These are phyloP conservation scores for Clitopilus passeckerianus DNA, from an alignment of 768 basidiomycete species.

Conservation along the genomic window DNA sequence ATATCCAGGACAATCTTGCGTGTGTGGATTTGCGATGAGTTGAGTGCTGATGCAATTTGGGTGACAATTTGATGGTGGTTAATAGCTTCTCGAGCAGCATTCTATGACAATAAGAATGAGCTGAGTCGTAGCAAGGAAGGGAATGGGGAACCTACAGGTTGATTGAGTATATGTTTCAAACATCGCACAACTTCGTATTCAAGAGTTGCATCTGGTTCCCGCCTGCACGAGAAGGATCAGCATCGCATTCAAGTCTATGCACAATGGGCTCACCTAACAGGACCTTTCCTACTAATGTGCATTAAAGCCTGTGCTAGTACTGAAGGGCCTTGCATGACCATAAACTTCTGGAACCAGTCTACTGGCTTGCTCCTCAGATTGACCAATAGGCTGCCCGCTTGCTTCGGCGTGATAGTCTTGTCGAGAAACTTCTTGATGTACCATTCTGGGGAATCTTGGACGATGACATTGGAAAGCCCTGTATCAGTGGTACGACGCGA, in stretches of 20 bases:
- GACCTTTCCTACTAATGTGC: constrained; percentile 68
- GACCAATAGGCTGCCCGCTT: constrained; percentile 70
- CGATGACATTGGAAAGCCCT: constrained; percentile 46
- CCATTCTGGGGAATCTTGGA: constrained; percentile 83
- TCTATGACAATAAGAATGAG: constrained; percentile 28
- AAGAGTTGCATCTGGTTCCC: constrained; percentile 59
- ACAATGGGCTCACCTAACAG: constrained; percentile 43
- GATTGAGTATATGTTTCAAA: constrained; percentile 77
- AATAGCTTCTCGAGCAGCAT: constrained; percentile 67
- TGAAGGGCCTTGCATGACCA: constrained; percentile 74
- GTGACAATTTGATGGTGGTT: constrained; percentile 69
- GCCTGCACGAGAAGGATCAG: constrained; percentile 28
- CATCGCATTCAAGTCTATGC: not conserved
- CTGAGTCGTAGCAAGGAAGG: constrained; percentile 3
- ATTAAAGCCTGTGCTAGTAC: constrained; percentile 77
- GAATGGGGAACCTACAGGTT: constrained; percentile 27
- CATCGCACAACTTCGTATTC: constrained; percentile 91
- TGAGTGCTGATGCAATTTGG: constrained; percentile 78
- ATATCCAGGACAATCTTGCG: constrained; percentile 79
- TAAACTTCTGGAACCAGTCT: constrained; percentile 78
- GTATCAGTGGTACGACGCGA: constrained; percentile 54
- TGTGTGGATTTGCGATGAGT: constrained; percentile 73
- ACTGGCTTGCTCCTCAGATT: constrained; percentile 79
- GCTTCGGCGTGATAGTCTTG: constrained; percentile 75
- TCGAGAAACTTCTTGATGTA: constrained; percentile 90